Conservation (phyloP, 371 early-diverging fungal genomes). For the Mucor lusitanicus region DNA sequence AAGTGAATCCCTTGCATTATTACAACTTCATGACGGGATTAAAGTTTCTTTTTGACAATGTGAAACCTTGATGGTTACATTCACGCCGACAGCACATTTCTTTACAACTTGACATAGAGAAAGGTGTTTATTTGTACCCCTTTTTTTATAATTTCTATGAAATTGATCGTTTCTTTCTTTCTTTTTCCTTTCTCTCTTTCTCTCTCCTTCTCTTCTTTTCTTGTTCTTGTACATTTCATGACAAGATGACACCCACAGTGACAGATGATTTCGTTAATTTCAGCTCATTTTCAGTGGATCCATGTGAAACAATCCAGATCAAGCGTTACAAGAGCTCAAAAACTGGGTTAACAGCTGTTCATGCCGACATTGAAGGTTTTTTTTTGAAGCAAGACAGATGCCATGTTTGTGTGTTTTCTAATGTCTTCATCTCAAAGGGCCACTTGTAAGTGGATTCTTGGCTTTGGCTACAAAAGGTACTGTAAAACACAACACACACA, state of each 20-base stretch:
- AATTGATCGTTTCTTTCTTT: background rate
- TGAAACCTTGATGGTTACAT: conserved; percentile 15
- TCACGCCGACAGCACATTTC: background rate
- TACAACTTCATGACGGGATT: background rate
- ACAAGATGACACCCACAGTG: conserved; percentile 14
- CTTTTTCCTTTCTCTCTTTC: background rate
- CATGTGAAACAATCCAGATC: conserved; percentile 28
- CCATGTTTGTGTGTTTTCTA: too few species aligned
- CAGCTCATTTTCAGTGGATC: conserved; percentile 20
- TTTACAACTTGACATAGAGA: conserved; percentile 3
- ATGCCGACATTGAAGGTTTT: conserved; percentile 54
- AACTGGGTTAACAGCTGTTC: conserved; percentile 54
- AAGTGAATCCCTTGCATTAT: conserved; percentile 9
- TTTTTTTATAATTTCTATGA: background rate
- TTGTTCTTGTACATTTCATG: background rate
- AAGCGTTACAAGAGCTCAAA: conserved; percentile 46
- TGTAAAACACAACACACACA: background rate
- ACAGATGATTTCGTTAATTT: conserved; percentile 19
- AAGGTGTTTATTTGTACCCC: conserved; percentile 3
- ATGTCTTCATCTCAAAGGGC: conserved; percentile 26
- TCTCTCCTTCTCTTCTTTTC: background rate
- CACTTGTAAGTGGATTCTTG: conserved; percentile 56
- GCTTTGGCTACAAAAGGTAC: conserved; percentile 57
- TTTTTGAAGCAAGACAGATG: too few species aligned
- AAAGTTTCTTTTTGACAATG: conserved; percentile 10